A percentile compares a stretch with the other conserved stretches of the same genome.
These are phyloP conservation scores for Sporothrix schenckii DNA, from an alignment of 2,329 filamentous ascomycete genomes.

Conservation along the genomic window DNA sequence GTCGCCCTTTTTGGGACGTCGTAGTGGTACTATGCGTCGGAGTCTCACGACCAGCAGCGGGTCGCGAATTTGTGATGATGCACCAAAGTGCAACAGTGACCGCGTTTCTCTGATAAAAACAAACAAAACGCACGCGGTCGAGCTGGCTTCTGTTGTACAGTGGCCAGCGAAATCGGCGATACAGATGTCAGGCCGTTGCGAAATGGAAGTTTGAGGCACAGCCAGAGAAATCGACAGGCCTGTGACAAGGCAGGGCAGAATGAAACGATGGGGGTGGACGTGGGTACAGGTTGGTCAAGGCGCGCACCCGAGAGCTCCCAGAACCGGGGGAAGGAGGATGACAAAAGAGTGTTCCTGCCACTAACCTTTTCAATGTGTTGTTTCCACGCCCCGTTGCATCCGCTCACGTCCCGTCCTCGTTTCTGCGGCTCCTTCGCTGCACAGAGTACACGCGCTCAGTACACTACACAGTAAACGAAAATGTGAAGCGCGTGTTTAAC, in stretches of 20 bases:
- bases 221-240: slow-evolving; percentile 4
- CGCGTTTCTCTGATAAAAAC: not conserved
- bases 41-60: not conserved
- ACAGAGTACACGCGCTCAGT: not conserved
- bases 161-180: slow-evolving; percentile 1
- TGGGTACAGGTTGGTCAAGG: slow-evolving; percentile 19
- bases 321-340: slow-evolving; percentile 1
- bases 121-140: not conserved
- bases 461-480: not conserved
- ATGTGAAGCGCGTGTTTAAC: slow-evolving; percentile 6
- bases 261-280: slow-evolving; percentile 18
- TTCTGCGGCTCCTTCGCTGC: slow-evolving; percentile 13
- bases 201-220: slow-evolving; percentile 18
- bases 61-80: not conserved
- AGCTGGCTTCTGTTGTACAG: not conserved
- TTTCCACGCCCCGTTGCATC: slow-evolving; percentile 27
- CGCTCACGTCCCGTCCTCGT: slow-evolving; percentile 14
- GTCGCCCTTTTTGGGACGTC: not conserved
- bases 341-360: not conserved
- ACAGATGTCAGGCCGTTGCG: not conserved
- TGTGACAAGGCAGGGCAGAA: slow-evolving; percentile 12
- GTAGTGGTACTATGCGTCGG: not conserved
- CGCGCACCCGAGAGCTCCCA: not conserved
- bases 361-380: slow-evolving; percentile 10
- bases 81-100: not conserved